These are phyloP conservation scores for Forsythia viridissima DNA, from an alignment of 257 asterid species.

Conservation along the genomic window DNA sequence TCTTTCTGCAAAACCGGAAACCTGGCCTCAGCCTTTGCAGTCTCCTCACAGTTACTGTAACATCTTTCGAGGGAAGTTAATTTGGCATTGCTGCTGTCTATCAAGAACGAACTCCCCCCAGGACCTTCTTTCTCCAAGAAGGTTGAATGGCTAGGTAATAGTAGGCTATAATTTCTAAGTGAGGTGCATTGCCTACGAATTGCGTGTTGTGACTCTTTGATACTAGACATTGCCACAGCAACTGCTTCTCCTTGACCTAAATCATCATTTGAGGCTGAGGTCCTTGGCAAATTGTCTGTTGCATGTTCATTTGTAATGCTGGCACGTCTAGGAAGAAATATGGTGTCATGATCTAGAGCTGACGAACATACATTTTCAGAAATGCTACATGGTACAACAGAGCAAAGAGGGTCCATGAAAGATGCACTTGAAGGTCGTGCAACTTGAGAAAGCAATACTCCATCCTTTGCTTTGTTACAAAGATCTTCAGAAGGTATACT, in stretches of 20 bases:
- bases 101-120: conserved; percentile 24
- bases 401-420: conserved; percentile 67
- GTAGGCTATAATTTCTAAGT: conserved; percentile 50
- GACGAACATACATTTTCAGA: conserved; percentile 46
- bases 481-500: conserved; percentile 51
- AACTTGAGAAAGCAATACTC: conserved; percentile 53
- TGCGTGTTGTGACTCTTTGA: conserved; percentile 32
- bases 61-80: conserved; percentile 28
- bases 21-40: conserved; percentile 28
- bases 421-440: conserved; percentile 49
- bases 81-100: conserved; percentile 28
- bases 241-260: conserved; percentile 30
- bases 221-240: conserved; percentile 29
- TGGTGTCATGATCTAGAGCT: conserved; percentile 33
- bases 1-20: conserved; percentile 31
- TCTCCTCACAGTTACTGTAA: conserved; percentile 23
- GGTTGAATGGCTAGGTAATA: conserved; percentile 28
- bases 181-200: conserved; percentile 47
- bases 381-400: conserved; percentile 82
- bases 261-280: conserved; percentile 32
- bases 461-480: conserved; percentile 29
- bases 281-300: conserved; percentile 27
- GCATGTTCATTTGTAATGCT: conserved; percentile 24
- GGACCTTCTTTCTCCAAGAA: conserved; percentile 29
- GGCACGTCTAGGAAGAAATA: conserved; percentile 17